Percentiles rank a stretch among this genome's conserved stretches.
These are phyloP conservation scores for Gonium pectorale DNA, from an alignment of 139 green algal genomes.

Conservation along the genomic window DNA sequence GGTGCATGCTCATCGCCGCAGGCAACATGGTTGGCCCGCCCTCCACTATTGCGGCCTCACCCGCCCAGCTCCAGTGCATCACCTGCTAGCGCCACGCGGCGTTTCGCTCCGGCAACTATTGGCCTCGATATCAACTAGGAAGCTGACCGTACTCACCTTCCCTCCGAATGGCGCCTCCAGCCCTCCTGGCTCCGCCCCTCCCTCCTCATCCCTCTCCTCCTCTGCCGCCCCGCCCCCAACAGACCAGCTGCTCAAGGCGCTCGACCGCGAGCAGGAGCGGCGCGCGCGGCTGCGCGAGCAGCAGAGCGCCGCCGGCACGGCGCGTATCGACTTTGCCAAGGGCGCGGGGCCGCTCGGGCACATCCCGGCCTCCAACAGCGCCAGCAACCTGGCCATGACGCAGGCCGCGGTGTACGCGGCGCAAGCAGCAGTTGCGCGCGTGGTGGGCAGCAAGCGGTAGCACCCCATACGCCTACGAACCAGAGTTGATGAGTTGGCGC, in stretches of 20 bases:
- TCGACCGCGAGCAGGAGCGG: constrained; percentile 48
- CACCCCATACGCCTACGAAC: no score
- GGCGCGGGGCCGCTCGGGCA: constrained; percentile 26
- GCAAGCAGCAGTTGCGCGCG: constrained; percentile 13
- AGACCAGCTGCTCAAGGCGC: constrained; percentile 28
- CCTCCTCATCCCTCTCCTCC: background rate
- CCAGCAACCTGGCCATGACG: constrained; percentile 31
- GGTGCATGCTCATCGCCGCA: no score
- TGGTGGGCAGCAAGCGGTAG: constrained; percentile 20
- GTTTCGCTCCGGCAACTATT: no score
- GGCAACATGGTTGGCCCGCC: no score
- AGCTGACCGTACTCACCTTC: no score
- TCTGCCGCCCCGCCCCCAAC: background rate
- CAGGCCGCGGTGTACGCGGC: background rate
- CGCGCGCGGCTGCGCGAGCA: constrained; percentile 11
- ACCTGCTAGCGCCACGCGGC: no score
- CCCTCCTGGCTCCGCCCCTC: no score
- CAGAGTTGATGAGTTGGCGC: no score
- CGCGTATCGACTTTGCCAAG: constrained; percentile 42
- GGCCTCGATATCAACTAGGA: no score
- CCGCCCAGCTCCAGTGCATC: no score
- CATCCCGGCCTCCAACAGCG: constrained; percentile 29
- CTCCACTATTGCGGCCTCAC: no score
- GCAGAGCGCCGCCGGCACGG: constrained; percentile 7
- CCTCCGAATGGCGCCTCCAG: no score